Conservation (phyloP, 148 eudicot genomes). For the Euryodendron excelsum region DNA sequence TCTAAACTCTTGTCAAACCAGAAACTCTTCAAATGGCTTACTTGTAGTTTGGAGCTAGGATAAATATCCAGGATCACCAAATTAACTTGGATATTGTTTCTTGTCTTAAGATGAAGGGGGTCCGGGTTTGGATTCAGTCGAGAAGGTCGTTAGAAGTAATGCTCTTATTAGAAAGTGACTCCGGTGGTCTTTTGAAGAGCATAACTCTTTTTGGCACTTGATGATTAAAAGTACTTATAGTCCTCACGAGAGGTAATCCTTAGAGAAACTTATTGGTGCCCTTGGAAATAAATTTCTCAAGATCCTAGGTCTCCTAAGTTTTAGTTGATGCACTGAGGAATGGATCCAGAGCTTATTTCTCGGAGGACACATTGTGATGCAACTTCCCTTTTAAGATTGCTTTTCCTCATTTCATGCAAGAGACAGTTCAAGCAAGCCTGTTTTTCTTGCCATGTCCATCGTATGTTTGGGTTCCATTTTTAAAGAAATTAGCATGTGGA, state of each 20-base stretch:
- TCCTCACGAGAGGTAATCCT: background rate
- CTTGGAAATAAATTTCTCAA: background rate
- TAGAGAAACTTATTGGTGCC: background rate
- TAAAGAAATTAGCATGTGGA: background rate
- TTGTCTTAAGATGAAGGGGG: background rate
- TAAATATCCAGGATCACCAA: background rate
- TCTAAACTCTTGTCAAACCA: background rate
- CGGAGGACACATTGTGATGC: background rate
- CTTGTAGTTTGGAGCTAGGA: background rate
- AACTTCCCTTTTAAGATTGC: background rate
- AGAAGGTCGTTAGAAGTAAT: background rate
- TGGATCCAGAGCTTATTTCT: background rate
- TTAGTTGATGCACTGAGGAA: background rate
- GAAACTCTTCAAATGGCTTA: background rate
- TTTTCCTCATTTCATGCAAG: background rate
- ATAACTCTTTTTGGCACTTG: background rate
- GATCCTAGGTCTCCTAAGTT: background rate
- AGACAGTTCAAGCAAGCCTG: background rate
- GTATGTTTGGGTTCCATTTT: background rate
- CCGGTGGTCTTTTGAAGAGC: background rate
- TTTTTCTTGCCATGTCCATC: background rate
- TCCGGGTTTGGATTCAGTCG: background rate
- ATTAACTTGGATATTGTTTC: background rate
- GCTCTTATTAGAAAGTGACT: background rate
- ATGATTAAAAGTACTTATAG: background rate